Evolutionary conservation across 306 rosid species (phyloP), one percentile per base, ranked within the genome.

Genomic region (Castanea sativa): DNA sequence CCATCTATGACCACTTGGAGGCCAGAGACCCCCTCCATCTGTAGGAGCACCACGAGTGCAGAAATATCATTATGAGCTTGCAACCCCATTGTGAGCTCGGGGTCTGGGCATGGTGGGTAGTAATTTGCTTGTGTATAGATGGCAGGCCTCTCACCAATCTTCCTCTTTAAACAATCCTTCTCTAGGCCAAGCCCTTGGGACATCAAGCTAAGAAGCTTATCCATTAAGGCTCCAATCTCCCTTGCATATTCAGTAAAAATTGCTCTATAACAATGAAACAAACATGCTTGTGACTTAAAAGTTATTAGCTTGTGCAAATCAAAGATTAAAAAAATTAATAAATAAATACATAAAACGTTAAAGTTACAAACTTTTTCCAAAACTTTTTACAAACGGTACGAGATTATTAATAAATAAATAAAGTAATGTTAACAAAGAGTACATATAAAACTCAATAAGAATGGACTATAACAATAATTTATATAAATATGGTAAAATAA

Each of bases 161-260:
- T 76, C 51, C 76, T 85, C 74, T 81, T 10, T 29, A 83, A 41
- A 57, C 38, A 70, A 77, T 79, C 77, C 20, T 85, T 63, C 71
- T 91, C 85, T 73, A 85, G 14, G 38, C 91, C 91, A 69, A 87
- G 86, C 61, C 90, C 91, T 63, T 15, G 41, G 29, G 89, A 84
- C 35, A 91, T 64, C 85, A 87, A 80, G 73, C 83, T 41, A n/a
- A 90, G 70, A 4, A 88, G 68, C 72, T 78, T 85, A 27, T 58
- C 76, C 82, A 80, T 65, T 83, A 88, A 51, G 29, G 52, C 33
- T 58, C 82, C 82, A 25, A 83, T 75, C 73, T 88, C 86, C 53
- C 72, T 88, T 73, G 89, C 88, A 75, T 88, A 88, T n/a, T 83
- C 85, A n/a, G 25, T 77, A 68, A 76, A 91, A 72, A 82, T 81